Evolutionary conservation across 257 asterid genomes (phyloP).

Genomic region (Ilex aquifolium): DNA sequence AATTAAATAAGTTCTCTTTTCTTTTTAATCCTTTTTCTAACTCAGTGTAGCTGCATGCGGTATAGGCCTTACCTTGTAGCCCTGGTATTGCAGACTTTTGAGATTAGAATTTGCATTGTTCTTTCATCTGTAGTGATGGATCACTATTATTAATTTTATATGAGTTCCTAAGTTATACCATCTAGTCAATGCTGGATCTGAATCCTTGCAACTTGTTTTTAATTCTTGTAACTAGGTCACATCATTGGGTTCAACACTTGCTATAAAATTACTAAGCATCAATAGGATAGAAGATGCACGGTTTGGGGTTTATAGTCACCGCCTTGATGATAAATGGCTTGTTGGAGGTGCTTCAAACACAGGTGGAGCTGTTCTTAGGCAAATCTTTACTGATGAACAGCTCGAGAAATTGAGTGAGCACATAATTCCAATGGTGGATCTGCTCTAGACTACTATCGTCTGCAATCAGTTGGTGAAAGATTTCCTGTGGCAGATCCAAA

Average conservation of each 20-base stretch:
- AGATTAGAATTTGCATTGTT: too few relatives aligned
- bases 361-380: slow-evolving; percentile 90
- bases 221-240: slow-evolving; percentile 51
- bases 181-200: too few relatives aligned
- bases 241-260: slow-evolving; percentile 91
- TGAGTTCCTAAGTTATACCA: too few relatives aligned
- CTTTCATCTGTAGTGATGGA: too few relatives aligned
- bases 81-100: too few relatives aligned
- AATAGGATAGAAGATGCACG: slow-evolving; percentile 84
- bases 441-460: slow-evolving; percentile 78
- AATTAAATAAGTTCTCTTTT: too few relatives aligned
- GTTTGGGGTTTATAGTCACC: slow-evolving; percentile 89
- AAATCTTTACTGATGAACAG: slow-evolving; percentile 69
- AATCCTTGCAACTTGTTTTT: too few relatives aligned
- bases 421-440: slow-evolving; percentile 61
- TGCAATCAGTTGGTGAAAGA: slow-evolving; percentile 67
- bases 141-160: too few relatives aligned
- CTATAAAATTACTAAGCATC: slow-evolving; percentile 87
- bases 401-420: slow-evolving; percentile 58
- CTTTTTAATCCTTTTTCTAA: too few relatives aligned
- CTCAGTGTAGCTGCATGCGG: too few relatives aligned
- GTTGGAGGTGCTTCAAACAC: slow-evolving; percentile 99
- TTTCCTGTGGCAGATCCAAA: slow-evolving; percentile 78
- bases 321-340: slow-evolving; percentile 92
- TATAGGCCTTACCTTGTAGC: too few relatives aligned